Evolutionary conservation across 2,329 filamentous ascomycete genomes (phyloP).

Genomic region (Alternaria sp.): DNA sequence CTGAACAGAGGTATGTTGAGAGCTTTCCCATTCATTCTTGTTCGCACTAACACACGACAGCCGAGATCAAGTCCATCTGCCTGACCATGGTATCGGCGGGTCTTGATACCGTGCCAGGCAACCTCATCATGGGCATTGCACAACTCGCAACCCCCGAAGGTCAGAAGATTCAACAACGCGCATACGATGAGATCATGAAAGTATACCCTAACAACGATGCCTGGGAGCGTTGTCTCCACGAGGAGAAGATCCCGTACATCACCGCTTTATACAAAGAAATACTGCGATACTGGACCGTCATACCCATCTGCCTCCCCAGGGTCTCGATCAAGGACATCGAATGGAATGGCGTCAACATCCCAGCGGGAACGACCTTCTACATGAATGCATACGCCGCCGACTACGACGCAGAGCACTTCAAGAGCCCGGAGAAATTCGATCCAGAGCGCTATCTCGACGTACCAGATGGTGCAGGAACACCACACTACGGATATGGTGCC

Average conservation of each 20-base stretch:
- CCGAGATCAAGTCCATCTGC: slow-evolving; percentile 80
- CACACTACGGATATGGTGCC: slow-evolving; percentile 58
- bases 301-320: slow-evolving; percentile 78
- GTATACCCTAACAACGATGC: slow-evolving; percentile 76
- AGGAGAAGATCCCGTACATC: slow-evolving; percentile 79
- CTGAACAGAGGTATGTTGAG: slow-evolving; percentile 64
- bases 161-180: slow-evolving; percentile 72
- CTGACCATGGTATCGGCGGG: slow-evolving; percentile 83
- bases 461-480: slow-evolving; percentile 53
- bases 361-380: slow-evolving; percentile 79
- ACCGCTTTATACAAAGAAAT: slow-evolving; percentile 81
- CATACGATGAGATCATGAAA: slow-evolving; percentile 72
- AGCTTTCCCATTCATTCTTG: no score
- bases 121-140: slow-evolving; percentile 79
- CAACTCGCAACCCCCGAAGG: slow-evolving; percentile 73
- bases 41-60: slow-evolving; percentile 49
- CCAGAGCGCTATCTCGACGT: slow-evolving; percentile 71
- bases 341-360: slow-evolving; percentile 71
- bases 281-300: slow-evolving; percentile 78
- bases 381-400: slow-evolving; percentile 78
- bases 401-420: slow-evolving; percentile 73
- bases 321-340: slow-evolving; percentile 74
- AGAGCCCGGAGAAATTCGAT: slow-evolving; percentile 66
- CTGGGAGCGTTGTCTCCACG: slow-evolving; percentile 74
- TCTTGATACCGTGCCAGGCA: slow-evolving; percentile 80